A percentile compares a stretch with the other conserved stretches of the same genome.
Evolutionary conservation across 345 rosid species (phyloP).

Genomic region (Mercurialis annua): DNA sequence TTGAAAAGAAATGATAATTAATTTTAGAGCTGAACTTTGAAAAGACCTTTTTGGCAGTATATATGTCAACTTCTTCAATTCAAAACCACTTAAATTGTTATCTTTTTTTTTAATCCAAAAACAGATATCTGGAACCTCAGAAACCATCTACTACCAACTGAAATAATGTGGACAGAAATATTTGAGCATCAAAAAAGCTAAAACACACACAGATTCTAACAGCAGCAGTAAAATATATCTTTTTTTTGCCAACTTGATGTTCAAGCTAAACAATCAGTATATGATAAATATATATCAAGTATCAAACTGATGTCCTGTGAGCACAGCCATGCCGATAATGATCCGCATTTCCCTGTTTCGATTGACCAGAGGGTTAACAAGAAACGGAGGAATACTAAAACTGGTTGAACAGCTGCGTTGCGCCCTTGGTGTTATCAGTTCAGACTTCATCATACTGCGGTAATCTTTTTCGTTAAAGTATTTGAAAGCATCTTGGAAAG

Average conservation of each 20-base stretch:
- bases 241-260: no score
- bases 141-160: neutral
- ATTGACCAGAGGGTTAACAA: neutral
- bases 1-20: neutral
- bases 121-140: neutral
- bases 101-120: neutral
- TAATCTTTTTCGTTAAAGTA: neutral
- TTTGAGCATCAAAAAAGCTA: no score
- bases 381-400: neutral
- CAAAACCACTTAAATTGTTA: constrained; percentile 12
- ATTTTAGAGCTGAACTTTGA: neutral
- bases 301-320: neutral
- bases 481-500: neutral
- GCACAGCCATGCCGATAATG: neutral
- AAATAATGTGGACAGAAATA: no score
- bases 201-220: no score
- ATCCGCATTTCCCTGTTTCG: neutral
- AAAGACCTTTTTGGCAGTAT: constrained; percentile 12
- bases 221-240: no score
- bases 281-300: neutral
- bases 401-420: neutral
- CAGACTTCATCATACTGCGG: neutral
- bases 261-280: no score
- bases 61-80: neutral
- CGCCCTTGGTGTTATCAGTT: neutral